A percentile compares a stretch with the other conserved stretches of the same genome.
Evolutionary conservation across 345 rosid species (phyloP).

Genomic region (Eucalyptus leucophloia): DNA sequence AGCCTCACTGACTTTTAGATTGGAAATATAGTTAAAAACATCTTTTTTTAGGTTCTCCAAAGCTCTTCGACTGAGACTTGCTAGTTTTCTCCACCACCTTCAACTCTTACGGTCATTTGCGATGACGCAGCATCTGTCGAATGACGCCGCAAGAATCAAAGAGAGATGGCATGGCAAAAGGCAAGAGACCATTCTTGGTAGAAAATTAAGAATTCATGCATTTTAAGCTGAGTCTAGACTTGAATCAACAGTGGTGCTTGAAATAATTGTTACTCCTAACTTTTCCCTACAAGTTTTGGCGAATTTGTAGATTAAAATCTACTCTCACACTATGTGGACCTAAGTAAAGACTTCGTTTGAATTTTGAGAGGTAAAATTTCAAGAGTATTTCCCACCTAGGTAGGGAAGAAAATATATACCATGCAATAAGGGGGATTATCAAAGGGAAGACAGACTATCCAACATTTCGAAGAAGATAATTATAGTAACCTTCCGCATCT

Average conservation of each 20-base stretch:
- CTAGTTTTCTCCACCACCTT: background rate
- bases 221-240: background rate
- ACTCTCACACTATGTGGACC: background rate
- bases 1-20: background rate
- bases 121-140: background rate
- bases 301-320: background rate
- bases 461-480: too few relatives aligned
- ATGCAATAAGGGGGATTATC: too few relatives aligned
- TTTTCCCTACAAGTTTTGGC: background rate
- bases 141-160: background rate
- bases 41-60: background rate
- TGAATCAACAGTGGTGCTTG: background rate
- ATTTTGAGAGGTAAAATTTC: too few relatives aligned
- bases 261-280: background rate
- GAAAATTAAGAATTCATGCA: background rate
- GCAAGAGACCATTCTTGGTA: background rate
- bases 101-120: background rate
- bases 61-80: background rate
- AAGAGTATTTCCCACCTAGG: too few relatives aligned
- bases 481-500: too few relatives aligned
- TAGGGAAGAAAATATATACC: too few relatives aligned
- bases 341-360: too few relatives aligned
- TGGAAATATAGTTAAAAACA: background rate
- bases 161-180: background rate
- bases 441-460: too few relatives aligned